phyloP scores from a whole-genome alignment of 306 rosid genomes.

The Fragaria vesca region DNA sequence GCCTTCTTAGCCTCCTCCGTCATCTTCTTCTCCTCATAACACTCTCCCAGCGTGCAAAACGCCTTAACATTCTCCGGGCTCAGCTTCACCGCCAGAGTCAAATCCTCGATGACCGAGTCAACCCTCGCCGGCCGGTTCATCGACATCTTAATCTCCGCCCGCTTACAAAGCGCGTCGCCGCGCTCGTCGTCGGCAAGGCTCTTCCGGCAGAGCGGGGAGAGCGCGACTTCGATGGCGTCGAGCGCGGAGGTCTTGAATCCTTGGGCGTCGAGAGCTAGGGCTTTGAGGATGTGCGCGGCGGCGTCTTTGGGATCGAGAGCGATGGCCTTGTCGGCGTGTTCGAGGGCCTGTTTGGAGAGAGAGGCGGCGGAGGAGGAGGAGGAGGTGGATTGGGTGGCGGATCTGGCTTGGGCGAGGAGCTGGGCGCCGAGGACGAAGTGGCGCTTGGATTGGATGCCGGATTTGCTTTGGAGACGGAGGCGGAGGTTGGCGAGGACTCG shows the following conservation, averaged over 20 bases:
- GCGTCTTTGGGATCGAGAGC: constrained; percentile 75
- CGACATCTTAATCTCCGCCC: constrained; percentile 72
- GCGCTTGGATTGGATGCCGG: constrained; percentile 55
- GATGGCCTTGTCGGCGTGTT: constrained; percentile 72
- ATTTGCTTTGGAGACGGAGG: constrained; percentile 35
- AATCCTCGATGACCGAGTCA: constrained; percentile 64
- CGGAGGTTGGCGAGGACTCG: constrained; percentile 49
- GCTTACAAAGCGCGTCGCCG: constrained; percentile 74
- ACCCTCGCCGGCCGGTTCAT: constrained; percentile 36
- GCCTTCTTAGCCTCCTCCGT: constrained; percentile 69
- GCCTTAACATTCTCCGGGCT: constrained; percentile 53
- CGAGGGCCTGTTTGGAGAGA: constrained; percentile 49
- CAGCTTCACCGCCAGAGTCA: constrained; percentile 55
- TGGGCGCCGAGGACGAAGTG: constrained; percentile 88
- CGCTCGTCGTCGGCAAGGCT: constrained; percentile 55
- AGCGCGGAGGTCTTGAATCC: constrained; percentile 78
- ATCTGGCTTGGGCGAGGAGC: constrained; percentile 60
- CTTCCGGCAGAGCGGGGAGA: constrained; percentile 61
- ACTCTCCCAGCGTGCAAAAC: constrained; percentile 66
- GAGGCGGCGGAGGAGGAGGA: constrained; percentile 29
- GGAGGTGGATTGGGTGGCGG: constrained; percentile 31
- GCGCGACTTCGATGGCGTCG: constrained; percentile 67
- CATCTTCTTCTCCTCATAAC: constrained; percentile 71
- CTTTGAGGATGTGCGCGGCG: constrained; percentile 75
- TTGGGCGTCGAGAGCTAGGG: constrained; percentile 66